phyloP scores from a whole-genome alignment of 2,329 filamentous ascomycete genomes.

The Alternaria sp. region DNA sequence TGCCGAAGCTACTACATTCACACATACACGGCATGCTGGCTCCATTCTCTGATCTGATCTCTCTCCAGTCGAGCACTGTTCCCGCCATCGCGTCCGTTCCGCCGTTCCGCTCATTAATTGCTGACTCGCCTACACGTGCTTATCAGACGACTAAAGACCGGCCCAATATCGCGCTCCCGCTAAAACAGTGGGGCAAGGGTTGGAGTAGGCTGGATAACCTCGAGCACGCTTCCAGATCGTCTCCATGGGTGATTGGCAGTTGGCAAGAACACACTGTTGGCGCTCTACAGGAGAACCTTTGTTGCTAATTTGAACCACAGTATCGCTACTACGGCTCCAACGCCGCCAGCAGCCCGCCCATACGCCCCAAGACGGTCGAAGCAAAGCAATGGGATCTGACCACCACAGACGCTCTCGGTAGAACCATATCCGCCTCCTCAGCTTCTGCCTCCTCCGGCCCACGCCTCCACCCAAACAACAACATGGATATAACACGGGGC shows the following conservation, averaged over 20 bases:
- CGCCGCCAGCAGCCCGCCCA: slow-evolving; percentile 31
- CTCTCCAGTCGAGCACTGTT: slow-evolving; percentile 12
- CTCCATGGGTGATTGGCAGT: slow-evolving; percentile 49
- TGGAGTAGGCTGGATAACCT: slow-evolving; percentile 17
- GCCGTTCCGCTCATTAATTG: slow-evolving; percentile 26
- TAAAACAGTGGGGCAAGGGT: slow-evolving; percentile 50
- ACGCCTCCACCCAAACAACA: slow-evolving; percentile 24
- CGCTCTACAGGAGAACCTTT: slow-evolving; percentile 2
- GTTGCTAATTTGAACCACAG: slow-evolving; percentile 30
- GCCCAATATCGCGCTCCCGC: slow-evolving; percentile 46
- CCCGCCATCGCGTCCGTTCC: slow-evolving; percentile 15
- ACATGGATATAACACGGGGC: slow-evolving; percentile 50
- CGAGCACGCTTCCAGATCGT: slow-evolving; percentile 17
- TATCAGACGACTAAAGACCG: slow-evolving; percentile 43
- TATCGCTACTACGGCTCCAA: slow-evolving; percentile 48
- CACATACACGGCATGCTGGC: slow-evolving; percentile 21
- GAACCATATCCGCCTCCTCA: slow-evolving; percentile 43
- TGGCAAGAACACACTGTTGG: slow-evolving; percentile 34
- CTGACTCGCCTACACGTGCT: slow-evolving; percentile 44
- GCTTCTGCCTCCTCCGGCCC: slow-evolving; percentile 28
- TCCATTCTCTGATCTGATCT: slow-evolving; percentile 11
- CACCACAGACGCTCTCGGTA: slow-evolving; percentile 48
- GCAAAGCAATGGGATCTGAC: slow-evolving; percentile 50
- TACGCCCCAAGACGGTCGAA: slow-evolving; percentile 44
- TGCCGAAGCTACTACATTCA: slow-evolving; percentile 6